Conservation (phyloP, 2,329 filamentous ascomycete species). For the Alternaria conjuncta region DNA sequence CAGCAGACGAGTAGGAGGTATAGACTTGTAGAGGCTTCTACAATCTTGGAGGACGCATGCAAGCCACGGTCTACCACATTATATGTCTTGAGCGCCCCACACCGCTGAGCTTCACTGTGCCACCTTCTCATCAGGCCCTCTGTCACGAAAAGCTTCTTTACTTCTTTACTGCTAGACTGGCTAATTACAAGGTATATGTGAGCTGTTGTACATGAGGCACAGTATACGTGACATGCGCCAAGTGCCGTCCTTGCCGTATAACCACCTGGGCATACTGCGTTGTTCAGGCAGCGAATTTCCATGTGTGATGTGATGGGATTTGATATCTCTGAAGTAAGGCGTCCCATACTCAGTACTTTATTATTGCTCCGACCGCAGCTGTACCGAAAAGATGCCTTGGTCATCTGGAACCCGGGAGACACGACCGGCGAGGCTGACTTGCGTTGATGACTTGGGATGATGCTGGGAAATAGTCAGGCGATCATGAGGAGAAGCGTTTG, state of each 20-base stretch:
- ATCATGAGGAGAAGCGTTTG: not conserved
- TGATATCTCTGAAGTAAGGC: not conserved
- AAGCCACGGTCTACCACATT: not conserved
- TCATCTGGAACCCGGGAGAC: not conserved
- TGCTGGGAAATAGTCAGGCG: not conserved
- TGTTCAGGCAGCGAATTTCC: not conserved
- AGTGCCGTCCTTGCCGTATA: not conserved
- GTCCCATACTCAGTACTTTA: not conserved
- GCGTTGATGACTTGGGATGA: not conserved
- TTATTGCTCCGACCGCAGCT: not conserved
- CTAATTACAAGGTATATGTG: not conserved
- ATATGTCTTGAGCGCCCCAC: not conserved
- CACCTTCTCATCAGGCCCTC: not conserved
- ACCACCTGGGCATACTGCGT: not conserved
- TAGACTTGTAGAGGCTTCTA: rapidly evolving
- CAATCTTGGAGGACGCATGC: not conserved
- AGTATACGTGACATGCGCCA: not conserved
- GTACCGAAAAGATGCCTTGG: not conserved
- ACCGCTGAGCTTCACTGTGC: not conserved
- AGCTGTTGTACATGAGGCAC: not conserved
- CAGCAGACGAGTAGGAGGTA: not conserved
- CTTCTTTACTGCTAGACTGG: not conserved
- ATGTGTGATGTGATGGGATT: not conserved
- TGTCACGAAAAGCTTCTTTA: not conserved
- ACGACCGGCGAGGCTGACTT: not conserved